Base-by-base conservation (phyloP, 257 asterid species). In the Echites panduratus region DNA sequence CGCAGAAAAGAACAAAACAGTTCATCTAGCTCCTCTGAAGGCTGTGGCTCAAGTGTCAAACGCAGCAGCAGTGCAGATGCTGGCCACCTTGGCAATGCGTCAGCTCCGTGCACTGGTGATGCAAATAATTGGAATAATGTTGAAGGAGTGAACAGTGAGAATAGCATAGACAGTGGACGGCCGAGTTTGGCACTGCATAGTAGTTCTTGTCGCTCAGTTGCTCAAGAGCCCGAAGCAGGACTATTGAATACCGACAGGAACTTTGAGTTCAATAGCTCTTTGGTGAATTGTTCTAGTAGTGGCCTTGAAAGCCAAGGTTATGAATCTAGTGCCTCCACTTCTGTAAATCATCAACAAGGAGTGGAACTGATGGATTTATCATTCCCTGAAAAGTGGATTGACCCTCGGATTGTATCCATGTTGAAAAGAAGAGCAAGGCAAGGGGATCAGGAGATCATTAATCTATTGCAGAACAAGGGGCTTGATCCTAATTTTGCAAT, bases 11-110 rank as follows among this genome's bases (percentile, higher is more conserved):
- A 92, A 73, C 96, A 86, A 73, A 89, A 86, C 81, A 86, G 93
- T 82, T 92, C 98, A 61, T 90, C 96, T 71, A 92, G 96, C 89
- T 92, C 98, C 53, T 95, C 99, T 57, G 98, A 92, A 78, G 99
- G 96, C 70, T 90, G 97, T 83, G 97, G 99, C 64, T 95, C 99
- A 52, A 95, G 99, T 84, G 87, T 95, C 72, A 95, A 95, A 81
- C 96, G 98, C 43, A 95, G 97, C 82, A 92, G 99, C 80, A 92
- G 99, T 89, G 98, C 99, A 54, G 98, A 95, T 81, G 97, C 93
- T 72, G 98, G 96, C 59, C 89, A 95, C 77, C 95, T 95, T 75
- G 88, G 89, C 78, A 84, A 82, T 73, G 84, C 80, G 77, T 75
- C 89, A 71, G 89, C 83, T 77, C 96, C 95, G 63, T 79, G 87